Base-by-base conservation (phyloP, 768 basidiomycete species). In the Tremella fuciformis region DNA sequence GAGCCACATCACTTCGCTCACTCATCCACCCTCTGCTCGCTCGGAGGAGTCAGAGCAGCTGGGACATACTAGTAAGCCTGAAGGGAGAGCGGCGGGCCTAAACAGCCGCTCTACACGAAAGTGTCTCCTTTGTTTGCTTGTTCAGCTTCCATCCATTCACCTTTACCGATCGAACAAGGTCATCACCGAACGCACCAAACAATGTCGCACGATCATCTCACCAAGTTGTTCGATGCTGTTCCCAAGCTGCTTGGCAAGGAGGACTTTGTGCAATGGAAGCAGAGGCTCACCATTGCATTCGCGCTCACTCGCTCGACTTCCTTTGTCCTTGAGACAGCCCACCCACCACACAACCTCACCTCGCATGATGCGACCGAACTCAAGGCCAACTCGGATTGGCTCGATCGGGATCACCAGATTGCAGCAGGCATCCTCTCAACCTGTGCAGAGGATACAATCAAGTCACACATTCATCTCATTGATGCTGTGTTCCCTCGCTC, bases 181-280 rank as follows among this genome's bases (percentile, higher is more conserved):
- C 39, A 18, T 11, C 39, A 41, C 39, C 39, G 13, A 11, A 41
- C 39, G 18, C 39, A 11, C 21, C 13, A 13, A 37, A 52, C 19
- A 52, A 29, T 52, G 19, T 19, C 22, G n/a, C n/a, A n/a, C 11
- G 50, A 52, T 11, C 15, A 52, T 7, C 11, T 52, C 24, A 26
- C 24, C 16, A 52, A 52, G 29, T 34, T 29, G 24, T 52, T 52
- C 34, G 50, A 52, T 16, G 15, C 50, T 26, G 50, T 52, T 26
- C 50, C 50, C 15, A 52, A 52, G 34, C 50, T 52, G 16, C 26
- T 34, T 25, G 50, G 50, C 50, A 52, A 52, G 50, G 50, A 52
- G 34, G 37, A 52, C 34, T 52, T 29, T 52, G 50, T 52, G 22
- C 15, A 13, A 13, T 52, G 50, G 50, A 25, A 38, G 24, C 50